Conservation (phyloP, 768 basidiomycete genomes). For the Candolleomyces aberdarensis region DNA sequence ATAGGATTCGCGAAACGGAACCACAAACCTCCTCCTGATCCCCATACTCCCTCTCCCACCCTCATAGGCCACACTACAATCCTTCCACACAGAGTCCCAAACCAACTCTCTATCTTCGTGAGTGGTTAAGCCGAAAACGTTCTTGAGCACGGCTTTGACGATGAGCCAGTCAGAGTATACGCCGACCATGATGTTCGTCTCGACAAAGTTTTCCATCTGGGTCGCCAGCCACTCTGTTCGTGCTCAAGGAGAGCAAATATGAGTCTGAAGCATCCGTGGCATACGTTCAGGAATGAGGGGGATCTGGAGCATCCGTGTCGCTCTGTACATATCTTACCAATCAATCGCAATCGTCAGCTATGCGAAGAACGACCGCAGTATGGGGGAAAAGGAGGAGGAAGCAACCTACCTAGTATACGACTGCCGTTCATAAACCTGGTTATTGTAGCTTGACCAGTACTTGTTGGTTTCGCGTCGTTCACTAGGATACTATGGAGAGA, state of each 20-base stretch:
- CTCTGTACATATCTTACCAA: constrained; percentile 69
- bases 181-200: constrained; percentile 84
- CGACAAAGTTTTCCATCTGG: constrained; percentile 89
- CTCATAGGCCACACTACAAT: constrained; percentile 57
- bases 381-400: neutral
- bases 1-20: neutral
- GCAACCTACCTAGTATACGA: constrained; percentile 56
- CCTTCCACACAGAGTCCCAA: constrained; percentile 74
- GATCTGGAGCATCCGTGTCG: constrained; percentile 77
- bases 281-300: constrained; percentile 75
- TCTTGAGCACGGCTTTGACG: constrained; percentile 69
- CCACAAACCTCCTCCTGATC: constrained; percentile 65
- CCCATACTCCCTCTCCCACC: constrained; percentile 51
- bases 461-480: constrained; percentile 62
- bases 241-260: constrained; percentile 7
- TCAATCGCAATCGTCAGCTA: neutral
- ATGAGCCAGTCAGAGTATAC: constrained; percentile 80
- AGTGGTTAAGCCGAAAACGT: constrained; percentile 47
- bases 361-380: neutral
- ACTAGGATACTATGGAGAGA: constrained; percentile 60
- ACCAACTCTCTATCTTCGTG: constrained; percentile 49
- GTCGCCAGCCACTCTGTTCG: constrained; percentile 70
- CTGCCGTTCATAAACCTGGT: constrained; percentile 56
- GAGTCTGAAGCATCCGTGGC: constrained; percentile 57
- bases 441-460: constrained; percentile 80